phyloP scores from a whole-genome alignment of 2,329 filamentous ascomycete genomes.

The Decorospora gaudefroyi region DNA sequence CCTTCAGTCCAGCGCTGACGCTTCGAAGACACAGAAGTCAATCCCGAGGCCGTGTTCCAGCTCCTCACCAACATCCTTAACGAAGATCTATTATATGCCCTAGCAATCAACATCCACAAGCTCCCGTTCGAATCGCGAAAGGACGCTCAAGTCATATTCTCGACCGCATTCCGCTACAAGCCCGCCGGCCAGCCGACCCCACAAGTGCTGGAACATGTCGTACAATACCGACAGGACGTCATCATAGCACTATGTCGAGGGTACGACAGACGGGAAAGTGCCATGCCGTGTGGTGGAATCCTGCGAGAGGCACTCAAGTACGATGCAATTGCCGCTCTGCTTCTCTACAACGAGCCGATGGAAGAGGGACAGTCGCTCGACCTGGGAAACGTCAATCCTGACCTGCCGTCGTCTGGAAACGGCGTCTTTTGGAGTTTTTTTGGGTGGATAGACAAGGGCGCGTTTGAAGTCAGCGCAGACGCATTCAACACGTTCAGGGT shows the following conservation, averaged over 20 bases:
- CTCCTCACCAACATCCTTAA: conserved; percentile 83
- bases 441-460: conserved; percentile 93
- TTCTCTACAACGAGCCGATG: conserved; percentile 87
- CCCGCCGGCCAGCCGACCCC: conserved; percentile 73
- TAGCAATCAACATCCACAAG: conserved; percentile 79
- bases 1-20: conserved; percentile 19
- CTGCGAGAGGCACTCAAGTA: conserved; percentile 88
- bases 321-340: conserved; percentile 85
- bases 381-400: conserved; percentile 75
- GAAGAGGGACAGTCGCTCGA: conserved; percentile 74
- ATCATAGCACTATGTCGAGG: conserved; percentile 86
- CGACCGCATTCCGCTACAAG: conserved; percentile 89
- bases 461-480: conserved; percentile 95
- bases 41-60: conserved; percentile 83
- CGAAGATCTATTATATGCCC: conserved; percentile 83
- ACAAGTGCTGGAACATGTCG: conserved; percentile 84
- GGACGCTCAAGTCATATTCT: conserved; percentile 94
- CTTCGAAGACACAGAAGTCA: conserved; percentile 76
- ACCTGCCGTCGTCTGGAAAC: conserved; percentile 72
- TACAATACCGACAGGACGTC: conserved; percentile 83
- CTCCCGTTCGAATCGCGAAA: conserved; percentile 96
- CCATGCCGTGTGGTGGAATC: conserved; percentile 87
- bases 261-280: conserved; percentile 88
- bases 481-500: conserved; percentile 97
- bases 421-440: conserved; percentile 98